These are phyloP conservation scores for Ambrosiella cleistominuta DNA, from an alignment of 2,329 filamentous ascomycete genomes.

Conservation along the genomic window DNA sequence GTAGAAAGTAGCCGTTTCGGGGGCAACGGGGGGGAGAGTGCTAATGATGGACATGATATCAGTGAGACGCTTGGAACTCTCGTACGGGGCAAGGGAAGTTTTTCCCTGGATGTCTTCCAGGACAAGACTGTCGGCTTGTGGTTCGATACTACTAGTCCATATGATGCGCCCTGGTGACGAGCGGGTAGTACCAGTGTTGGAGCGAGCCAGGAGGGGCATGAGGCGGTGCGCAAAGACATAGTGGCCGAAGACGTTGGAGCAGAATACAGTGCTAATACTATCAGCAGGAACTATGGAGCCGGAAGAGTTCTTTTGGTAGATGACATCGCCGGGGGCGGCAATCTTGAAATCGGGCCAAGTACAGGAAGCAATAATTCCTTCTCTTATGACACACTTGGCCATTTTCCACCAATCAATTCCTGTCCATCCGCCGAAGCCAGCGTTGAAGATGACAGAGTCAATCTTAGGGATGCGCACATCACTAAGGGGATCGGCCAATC, in stretches of 20 bases:
- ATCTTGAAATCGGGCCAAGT: constrained; percentile 70
- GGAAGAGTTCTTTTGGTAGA: constrained; percentile 5
- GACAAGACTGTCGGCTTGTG: constrained; percentile 34
- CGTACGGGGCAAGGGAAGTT: constrained; percentile 48
- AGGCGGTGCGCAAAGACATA: constrained; percentile 75
- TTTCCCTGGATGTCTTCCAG: constrained; percentile 62
- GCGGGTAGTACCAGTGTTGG: constrained; percentile 18
- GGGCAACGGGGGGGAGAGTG: constrained; percentile 40
- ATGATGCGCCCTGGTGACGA: constrained; percentile 48
- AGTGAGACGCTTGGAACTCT: constrained; percentile 71
- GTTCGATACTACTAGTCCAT: constrained; percentile 76
- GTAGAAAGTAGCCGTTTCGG: constrained; percentile 20
- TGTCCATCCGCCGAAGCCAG: constrained; percentile 72
- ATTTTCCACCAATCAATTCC: constrained; percentile 38
- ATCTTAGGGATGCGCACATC: constrained; percentile 47
- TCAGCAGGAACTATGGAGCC: constrained; percentile 1
- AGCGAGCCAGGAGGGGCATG: constrained; percentile 49
- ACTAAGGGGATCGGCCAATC: constrained; percentile 21
- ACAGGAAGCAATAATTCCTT: constrained; percentile 45
- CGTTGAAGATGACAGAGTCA: constrained; percentile 69
- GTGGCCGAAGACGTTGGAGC: constrained; percentile 87
- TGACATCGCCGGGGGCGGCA: constrained; percentile 26
- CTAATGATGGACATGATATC: constrained; percentile 67
- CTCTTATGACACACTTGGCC: constrained; percentile 28
- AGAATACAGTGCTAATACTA: constrained; percentile 64